Percentiles rank a stretch among this genome's conserved stretches.
phyloP scores from a whole-genome alignment of 2,329 filamentous ascomycete species.

The Sclerotinia glacialis region DNA sequence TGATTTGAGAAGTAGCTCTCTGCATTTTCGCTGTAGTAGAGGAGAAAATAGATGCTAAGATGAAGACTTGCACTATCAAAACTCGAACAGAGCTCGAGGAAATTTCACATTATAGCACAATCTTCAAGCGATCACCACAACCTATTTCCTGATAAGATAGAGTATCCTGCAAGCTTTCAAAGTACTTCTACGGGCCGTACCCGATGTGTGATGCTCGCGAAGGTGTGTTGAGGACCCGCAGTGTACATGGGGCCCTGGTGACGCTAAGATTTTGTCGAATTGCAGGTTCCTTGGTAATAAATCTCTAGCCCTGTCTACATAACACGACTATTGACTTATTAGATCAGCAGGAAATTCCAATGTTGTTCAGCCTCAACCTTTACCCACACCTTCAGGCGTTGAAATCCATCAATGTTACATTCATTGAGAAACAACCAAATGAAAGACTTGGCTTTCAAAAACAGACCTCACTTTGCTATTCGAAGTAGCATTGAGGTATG shows the following conservation, averaged over 20 bases:
- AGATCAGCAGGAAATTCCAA: slow-evolving; percentile 6
- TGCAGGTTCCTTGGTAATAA: slow-evolving; percentile 8
- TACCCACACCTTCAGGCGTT: not conserved
- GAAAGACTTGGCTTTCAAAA: slow-evolving; percentile 2
- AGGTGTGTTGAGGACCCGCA: slow-evolving; percentile 17
- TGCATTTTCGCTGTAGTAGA: slow-evolving; percentile 16
- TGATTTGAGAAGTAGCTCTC: slow-evolving; percentile 9
- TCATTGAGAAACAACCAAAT: not conserved
- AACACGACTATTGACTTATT: slow-evolving; percentile 19
- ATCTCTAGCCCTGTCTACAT: slow-evolving; percentile 16
- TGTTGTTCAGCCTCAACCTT: slow-evolving; percentile 13
- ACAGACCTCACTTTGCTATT: slow-evolving; percentile 2
- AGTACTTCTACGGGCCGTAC: not conserved
- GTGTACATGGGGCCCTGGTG: slow-evolving; percentile 15
- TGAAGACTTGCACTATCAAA: slow-evolving; percentile 11
- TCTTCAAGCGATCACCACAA: slow-evolving; percentile 14
- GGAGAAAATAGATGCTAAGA: slow-evolving; percentile 5
- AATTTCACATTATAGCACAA: slow-evolving; percentile 22
- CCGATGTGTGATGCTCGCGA: slow-evolving; percentile 3
- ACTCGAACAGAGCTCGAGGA: slow-evolving; percentile 8
- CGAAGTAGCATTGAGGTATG: slow-evolving; percentile 5
- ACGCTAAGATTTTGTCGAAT: slow-evolving; percentile 12
- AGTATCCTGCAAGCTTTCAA: slow-evolving; percentile 13
- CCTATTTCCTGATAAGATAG: slow-evolving; percentile 15
- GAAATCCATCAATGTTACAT: slow-evolving; percentile 12